Evolutionary conservation across 1,139 yeast genomes (phyloP).

Genomic region (Kurtzmaniella quercitrusa): DNA sequence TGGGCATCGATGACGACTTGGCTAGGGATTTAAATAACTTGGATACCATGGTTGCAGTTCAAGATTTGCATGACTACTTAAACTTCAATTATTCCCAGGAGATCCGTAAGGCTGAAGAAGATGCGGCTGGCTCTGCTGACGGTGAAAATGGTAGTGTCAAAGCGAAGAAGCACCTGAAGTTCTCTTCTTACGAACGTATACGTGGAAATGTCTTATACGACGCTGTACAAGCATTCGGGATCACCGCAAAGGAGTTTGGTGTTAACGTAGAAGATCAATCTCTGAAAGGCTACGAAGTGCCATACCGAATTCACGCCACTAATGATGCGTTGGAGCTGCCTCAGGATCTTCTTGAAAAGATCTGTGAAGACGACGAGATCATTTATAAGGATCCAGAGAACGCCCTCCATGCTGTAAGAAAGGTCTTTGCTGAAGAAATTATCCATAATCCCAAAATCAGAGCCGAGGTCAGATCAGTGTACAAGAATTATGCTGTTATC

Average conservation of each 20-base stretch:
- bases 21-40: conserved; percentile 57
- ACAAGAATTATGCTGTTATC: conserved; percentile 62
- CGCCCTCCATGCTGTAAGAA: conserved; percentile 71
- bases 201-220: conserved; percentile 63
- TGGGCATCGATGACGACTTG: conserved; percentile 54
- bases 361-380: conserved; percentile 51
- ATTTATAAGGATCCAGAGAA: conserved; percentile 56
- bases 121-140: conserved; percentile 10
- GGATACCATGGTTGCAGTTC: conserved; percentile 71
- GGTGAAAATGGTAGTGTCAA: conserved; percentile 12
- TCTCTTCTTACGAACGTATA: conserved; percentile 71
- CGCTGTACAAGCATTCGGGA: conserved; percentile 71
- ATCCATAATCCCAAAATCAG: conserved; percentile 80
- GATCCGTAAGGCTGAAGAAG: conserved; percentile 41
- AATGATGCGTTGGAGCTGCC: conserved; percentile 73
- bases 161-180: conserved; percentile 66
- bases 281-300: conserved; percentile 38
- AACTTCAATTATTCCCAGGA: conserved; percentile 78
- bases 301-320: conserved; percentile 66
- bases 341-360: conserved; percentile 53
- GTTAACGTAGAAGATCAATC: conserved; percentile 72
- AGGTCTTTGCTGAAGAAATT: conserved; percentile 73
- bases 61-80: conserved; percentile 81
- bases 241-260: conserved; percentile 74
- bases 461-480: conserved; percentile 66